Percentiles rank a stretch among this genome's conserved stretches.
phyloP scores from a whole-genome alignment of 805 yeast genomes.

The Teunomyces barrocoloradensis region DNA sequence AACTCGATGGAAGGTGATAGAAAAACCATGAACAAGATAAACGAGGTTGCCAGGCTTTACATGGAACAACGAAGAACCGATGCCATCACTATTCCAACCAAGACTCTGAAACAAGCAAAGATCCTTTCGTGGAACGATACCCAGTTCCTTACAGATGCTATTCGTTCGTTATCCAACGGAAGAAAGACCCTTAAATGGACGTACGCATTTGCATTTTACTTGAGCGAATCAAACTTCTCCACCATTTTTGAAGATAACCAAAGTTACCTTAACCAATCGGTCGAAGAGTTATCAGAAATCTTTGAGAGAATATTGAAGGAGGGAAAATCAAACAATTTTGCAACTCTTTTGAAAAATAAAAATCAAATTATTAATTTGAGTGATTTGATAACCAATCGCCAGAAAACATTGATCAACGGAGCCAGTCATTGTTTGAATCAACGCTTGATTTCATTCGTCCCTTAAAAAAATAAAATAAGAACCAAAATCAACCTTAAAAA shows the following conservation, averaged over 20 bases:
- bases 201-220: conserved; percentile 73
- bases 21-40: conserved; percentile 59
- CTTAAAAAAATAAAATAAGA: conserved; percentile 9
- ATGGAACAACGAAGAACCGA: conserved; percentile 54
- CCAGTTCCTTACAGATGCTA: conserved; percentile 75
- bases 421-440: conserved; percentile 42
- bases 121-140: conserved; percentile 78
- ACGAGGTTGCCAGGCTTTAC: conserved; percentile 57
- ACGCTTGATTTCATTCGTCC: conserved; percentile 21
- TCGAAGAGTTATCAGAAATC: conserved; percentile 65
- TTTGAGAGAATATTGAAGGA: conserved; percentile 44
- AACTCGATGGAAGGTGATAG: conserved; percentile 71
- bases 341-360: conserved; percentile 33
- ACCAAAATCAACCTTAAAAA: background rate
- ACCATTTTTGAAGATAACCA: conserved; percentile 71
- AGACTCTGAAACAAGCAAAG: conserved; percentile 6
- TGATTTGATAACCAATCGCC: conserved; percentile 40
- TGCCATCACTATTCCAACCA: conserved; percentile 14
- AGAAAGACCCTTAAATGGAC: conserved; percentile 87
- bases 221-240: conserved; percentile 52
- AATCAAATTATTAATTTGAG: conserved; percentile 42
- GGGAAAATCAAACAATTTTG: conserved; percentile 17
- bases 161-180: conserved; percentile 60
- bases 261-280: conserved; percentile 57
- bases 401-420: conserved; percentile 40